Conservation (phyloP, 257 asterid species). For the Ehretia macrophylla region DNA sequence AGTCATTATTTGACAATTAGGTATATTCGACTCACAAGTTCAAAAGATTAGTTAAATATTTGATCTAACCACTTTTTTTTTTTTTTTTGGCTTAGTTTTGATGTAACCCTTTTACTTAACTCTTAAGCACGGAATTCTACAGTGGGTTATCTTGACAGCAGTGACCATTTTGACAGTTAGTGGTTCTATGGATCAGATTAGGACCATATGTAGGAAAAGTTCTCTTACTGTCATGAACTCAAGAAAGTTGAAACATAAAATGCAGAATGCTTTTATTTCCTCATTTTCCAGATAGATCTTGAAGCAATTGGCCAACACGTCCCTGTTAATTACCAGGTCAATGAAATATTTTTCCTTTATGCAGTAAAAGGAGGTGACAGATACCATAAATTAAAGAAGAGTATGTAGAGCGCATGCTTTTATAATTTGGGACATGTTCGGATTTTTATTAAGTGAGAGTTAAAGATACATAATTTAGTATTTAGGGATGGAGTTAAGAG, state of each 20-base stretch:
- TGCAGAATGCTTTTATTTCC: neutral
- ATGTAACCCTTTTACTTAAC: neutral
- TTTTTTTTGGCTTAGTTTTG: too few relatives aligned
- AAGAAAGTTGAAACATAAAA: neutral
- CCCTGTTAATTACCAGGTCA: neutral
- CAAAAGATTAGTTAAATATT: too few relatives aligned
- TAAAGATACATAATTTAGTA: too few relatives aligned
- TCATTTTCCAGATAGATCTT: neutral
- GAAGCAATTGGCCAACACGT: neutral
- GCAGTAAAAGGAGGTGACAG: neutral
- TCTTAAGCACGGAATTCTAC: neutral
- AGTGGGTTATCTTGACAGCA: neutral
- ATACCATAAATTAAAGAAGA: neutral
- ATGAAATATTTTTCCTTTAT: neutral
- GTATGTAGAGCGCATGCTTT: neutral
- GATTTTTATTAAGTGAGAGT: too few relatives aligned
- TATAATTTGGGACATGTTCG: too few relatives aligned
- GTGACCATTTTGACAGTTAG: neutral
- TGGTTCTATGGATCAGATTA: neutral
- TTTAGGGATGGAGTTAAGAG: too few relatives aligned
- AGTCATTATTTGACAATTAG: too few relatives aligned
- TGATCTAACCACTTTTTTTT: too few relatives aligned
- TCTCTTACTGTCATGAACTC: neutral
- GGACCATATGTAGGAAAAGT: neutral
- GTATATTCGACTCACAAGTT: too few relatives aligned